Conservation (phyloP, 306 rosid species). For the Ormosia emarginata region DNA sequence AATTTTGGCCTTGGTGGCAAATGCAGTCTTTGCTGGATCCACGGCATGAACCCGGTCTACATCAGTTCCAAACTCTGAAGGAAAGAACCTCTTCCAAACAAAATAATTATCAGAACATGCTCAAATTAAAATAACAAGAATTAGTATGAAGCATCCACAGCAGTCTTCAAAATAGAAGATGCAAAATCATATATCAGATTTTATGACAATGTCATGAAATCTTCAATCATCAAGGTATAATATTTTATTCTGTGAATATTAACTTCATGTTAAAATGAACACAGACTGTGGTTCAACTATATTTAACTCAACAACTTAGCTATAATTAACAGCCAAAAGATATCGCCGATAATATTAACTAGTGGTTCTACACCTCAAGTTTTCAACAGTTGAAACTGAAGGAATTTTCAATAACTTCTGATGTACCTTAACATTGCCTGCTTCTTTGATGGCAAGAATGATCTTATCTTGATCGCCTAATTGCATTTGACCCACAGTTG, state of each 20-base stretch:
- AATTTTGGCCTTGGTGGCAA: constrained; percentile 10
- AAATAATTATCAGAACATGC: neutral
- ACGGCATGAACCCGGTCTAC: constrained; percentile 20
- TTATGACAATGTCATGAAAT: neutral
- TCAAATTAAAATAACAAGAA: neutral
- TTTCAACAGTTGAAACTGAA: neutral
- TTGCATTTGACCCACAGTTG: constrained; percentile 39
- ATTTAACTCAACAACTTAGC: no score
- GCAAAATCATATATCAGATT: neutral
- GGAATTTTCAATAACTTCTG: neutral
- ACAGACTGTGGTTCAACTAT: no score
- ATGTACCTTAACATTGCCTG: constrained; percentile 68
- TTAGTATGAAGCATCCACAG: neutral
- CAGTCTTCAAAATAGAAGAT: neutral
- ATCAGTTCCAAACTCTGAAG: constrained; percentile 42
- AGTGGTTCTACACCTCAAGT: neutral
- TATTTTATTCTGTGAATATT: no score
- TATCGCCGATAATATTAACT: neutral
- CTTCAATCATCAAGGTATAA: neutral
- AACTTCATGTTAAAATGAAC: no score
- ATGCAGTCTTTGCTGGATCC: constrained; percentile 21
- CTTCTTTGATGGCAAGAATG: constrained; percentile 67
- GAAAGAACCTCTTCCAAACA: constrained; percentile 38
- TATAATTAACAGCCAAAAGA: neutral
- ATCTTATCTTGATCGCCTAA: constrained; percentile 61